Base-by-base conservation (phyloP, 2,329 filamentous ascomycete species). In the Botrytis paeoniae region DNA sequence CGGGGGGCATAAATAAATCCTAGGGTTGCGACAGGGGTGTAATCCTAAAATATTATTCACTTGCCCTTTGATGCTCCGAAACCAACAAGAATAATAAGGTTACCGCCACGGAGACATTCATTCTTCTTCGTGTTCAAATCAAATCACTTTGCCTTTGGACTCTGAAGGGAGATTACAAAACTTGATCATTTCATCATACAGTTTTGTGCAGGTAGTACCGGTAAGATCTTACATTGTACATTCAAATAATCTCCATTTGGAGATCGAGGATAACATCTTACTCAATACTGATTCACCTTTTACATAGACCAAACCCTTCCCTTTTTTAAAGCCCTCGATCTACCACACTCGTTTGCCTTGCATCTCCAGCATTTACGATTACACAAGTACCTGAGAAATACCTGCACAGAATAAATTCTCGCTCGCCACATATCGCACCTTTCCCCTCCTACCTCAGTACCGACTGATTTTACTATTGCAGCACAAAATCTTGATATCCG, bases 211-310 rank as follows among this genome's bases (percentile, higher is more conserved):
- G 48, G 63, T 72, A 45, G 48, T 20, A 69, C 54, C 62, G 51
- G 39, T 72, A 69, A 72, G 63, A 59, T 51, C 60, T 57, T 29
- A 69, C 63, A 37, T 59, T 39, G 41, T 54, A 69, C 62, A 51
- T 35, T 72, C 63, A 69, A 32, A 69, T 62, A 61, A 29, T 48
- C 35, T 63, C 59, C 35, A 18, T 29, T 6, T 22, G 22, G 43
- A 65, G 59, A 48, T 63, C 43, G n/a, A 29, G 62, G 39, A 48
- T 18, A 54, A 35, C 60, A 22, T 57, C n/a, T n/a, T 45, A 51
- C 63, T 25, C 37, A 66, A 51, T 68, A 61, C 70, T 72, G 45
- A 72, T 39, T 69, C 63, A 60, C 63, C 29, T 69, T 41, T 41
- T 18, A 37, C 70, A 16, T n/a, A 71, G 69, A 63, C 43, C 45